Base-by-base conservation (phyloP, 495 filamentous ascomycete species). In the Viridothelium virens region DNA sequence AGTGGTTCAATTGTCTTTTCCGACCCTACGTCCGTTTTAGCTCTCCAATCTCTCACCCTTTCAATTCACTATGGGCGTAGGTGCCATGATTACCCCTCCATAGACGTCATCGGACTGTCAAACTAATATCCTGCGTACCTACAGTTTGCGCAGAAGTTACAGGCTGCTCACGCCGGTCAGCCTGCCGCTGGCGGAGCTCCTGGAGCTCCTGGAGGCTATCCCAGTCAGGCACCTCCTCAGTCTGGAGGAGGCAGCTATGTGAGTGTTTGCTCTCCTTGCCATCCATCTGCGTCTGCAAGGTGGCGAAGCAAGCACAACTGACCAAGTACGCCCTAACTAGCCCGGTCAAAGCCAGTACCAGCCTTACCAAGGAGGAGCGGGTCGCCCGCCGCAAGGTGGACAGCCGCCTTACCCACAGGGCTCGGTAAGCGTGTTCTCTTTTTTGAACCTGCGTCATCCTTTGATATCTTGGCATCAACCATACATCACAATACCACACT, bases 291-390 rank as follows among this genome's bases (percentile, higher is more conserved):
- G 53, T 33, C 53, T 59, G 48, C 48, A 53, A 16, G 5, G 48
- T 25, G 48, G 48, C 48, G 48, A 53, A 53, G 48, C 48, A 16
- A 25, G n/a, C 48, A 16, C 11, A n/a, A 59, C 53, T 59, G 53
- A 59, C 53, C 53, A 33, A 36, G 18, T 59, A 5, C 25, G 48
- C 48, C 48, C 25, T 18, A 25, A 18, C 31, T 18, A 59, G 53
- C 53, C 53, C 14, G 53, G 53, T 3, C 53, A 59, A 36, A 34
- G 25, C 2, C 25, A 33, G 18, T 59, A 59, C 53, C 53, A 59
- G 53, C 53, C 53, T 34, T 59, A 59, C 31, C 53, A 59, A 36
- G 53, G 53, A 33, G 53, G 53, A 33, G 53, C n/a, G 53, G 53
- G 53, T 34, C 53, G 53, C 25, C 53, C 53, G 53, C 25, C 53